Evolutionary conservation across 345 rosid genomes (phyloP).

Genomic region (Syzygium jambos): DNA sequence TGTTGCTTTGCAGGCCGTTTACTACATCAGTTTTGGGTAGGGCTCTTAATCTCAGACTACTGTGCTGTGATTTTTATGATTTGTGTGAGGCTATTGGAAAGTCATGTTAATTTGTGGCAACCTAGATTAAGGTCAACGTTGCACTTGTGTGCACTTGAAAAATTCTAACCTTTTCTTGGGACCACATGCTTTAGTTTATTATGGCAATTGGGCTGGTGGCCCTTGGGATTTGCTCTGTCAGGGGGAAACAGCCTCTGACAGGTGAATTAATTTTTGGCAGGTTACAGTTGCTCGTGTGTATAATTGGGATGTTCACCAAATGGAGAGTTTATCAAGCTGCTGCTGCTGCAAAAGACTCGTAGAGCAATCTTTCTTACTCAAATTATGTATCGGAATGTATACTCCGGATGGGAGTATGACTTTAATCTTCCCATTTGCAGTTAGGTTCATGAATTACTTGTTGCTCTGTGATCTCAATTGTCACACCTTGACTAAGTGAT

Average conservation of each 20-base stretch:
- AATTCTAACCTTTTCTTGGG: not conserved
- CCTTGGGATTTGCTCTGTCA: not conserved
- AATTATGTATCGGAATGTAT: not conserved
- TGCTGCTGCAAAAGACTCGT: conserved; percentile 32
- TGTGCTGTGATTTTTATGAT: not conserved
- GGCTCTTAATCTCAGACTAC: not conserved
- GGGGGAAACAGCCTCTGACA: not conserved
- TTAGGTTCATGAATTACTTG: not conserved
- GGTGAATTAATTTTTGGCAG: conserved; percentile 19
- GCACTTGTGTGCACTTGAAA: not conserved
- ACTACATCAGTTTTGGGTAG: not conserved
- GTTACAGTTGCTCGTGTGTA: conserved; percentile 82
- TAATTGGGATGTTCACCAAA: conserved; percentile 92
- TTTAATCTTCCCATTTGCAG: not conserved
- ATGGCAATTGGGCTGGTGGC: not conserved
- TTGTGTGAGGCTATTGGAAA: not conserved
- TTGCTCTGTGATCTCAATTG: not conserved
- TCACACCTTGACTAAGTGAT: not conserved
- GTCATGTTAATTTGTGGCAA: not conserved
- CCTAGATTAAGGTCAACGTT: not conserved
- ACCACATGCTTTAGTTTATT: not conserved
- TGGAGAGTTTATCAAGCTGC: conserved; percentile 54
- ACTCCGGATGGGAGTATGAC: not conserved
- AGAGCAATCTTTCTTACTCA: not conserved
- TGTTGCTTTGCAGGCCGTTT: not conserved